These are phyloP conservation scores for Mycena amicta DNA, from an alignment of 768 basidiomycete genomes.

Conservation along the genomic window DNA sequence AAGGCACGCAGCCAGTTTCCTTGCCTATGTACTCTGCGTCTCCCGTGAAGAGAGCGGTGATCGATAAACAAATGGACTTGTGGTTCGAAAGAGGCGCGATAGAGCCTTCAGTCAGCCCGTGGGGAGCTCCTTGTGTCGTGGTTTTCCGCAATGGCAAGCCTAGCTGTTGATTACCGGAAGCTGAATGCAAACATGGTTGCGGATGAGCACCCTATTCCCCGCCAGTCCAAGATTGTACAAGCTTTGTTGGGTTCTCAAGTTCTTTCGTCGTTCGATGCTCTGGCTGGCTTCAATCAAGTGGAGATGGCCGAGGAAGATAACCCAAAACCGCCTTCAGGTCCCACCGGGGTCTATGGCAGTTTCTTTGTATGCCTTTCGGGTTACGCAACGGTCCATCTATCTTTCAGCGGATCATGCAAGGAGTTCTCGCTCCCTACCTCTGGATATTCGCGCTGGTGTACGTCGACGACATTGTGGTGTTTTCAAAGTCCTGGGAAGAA, in stretches of 20 bases:
- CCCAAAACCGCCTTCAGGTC: slow-evolving; percentile 34
- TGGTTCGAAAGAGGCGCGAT: slow-evolving; percentile 32
- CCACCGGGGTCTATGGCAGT: slow-evolving; percentile 35
- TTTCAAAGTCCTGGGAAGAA: too few species aligned
- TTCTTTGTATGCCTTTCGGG: slow-evolving; percentile 11
- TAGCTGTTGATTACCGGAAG: slow-evolving; percentile 35
- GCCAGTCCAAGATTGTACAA: slow-evolving; percentile 28
- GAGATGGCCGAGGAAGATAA: slow-evolving; percentile 25
- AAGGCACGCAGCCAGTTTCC: slow-evolving; percentile 19
- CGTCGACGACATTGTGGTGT: too few species aligned
- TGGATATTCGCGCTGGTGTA: too few species aligned
- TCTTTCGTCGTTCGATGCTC: slow-evolving; percentile 20
- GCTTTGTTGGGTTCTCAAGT: slow-evolving; percentile 26
- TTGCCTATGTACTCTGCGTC: slow-evolving; percentile 26
- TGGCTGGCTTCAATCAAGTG: slow-evolving; percentile 36
- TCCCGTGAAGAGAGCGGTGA: slow-evolving; percentile 26
- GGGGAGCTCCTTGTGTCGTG: slow-evolving; percentile 24
- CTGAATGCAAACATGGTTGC: slow-evolving; percentile 16
- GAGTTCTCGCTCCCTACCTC: too few species aligned
- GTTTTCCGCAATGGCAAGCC: slow-evolving; percentile 39
- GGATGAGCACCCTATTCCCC: slow-evolving; percentile 32
- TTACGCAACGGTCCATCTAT: neutral
- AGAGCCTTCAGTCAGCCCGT: slow-evolving; percentile 29
- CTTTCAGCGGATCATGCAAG: slow-evolving; percentile 5
- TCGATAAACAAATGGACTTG: slow-evolving; percentile 29